These are phyloP conservation scores for Mortierella sp. DNA, from an alignment of 371 early-diverging fungal genomes.

Conservation along the genomic window DNA sequence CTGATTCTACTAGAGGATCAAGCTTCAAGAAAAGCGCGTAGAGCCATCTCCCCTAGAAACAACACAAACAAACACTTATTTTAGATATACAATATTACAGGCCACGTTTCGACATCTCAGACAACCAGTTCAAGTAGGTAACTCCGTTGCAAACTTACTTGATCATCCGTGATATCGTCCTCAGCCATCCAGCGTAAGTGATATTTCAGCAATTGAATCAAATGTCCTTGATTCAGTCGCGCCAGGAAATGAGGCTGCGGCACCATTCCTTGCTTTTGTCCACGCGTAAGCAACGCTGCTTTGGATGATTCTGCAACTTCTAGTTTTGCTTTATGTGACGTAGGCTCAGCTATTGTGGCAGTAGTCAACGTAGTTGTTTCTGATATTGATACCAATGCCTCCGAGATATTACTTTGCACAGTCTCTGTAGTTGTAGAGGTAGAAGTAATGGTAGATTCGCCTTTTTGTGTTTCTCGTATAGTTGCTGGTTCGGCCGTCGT, in stretches of 20 bases:
- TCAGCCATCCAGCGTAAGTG: conserved; percentile 42
- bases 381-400: neutral
- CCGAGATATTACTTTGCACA: neutral
- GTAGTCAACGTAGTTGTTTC: neutral
- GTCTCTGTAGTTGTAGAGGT: neutral
- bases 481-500: neutral
- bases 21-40: conserved; percentile 63
- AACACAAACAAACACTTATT: neutral
- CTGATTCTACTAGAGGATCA: conserved; percentile 62
- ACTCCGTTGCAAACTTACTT: conserved; percentile 16
- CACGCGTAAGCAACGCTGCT: neutral
- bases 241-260: conserved; percentile 37
- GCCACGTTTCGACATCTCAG: neutral
- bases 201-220: conserved; percentile 43
- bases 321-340: neutral
- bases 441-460: neutral
- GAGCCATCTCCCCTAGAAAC: conserved; percentile 61
- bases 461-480: neutral
- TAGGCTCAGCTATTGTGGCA: neutral
- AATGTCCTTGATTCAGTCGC: conserved; percentile 40
- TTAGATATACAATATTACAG: neutral
- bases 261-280: neutral
- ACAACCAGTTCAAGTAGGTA: neutral
- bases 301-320: neutral
- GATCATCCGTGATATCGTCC: conserved; percentile 35